These are phyloP conservation scores for Solanum aculeatissimum DNA, from an alignment of 305 asterid species.

Conservation along the genomic window DNA sequence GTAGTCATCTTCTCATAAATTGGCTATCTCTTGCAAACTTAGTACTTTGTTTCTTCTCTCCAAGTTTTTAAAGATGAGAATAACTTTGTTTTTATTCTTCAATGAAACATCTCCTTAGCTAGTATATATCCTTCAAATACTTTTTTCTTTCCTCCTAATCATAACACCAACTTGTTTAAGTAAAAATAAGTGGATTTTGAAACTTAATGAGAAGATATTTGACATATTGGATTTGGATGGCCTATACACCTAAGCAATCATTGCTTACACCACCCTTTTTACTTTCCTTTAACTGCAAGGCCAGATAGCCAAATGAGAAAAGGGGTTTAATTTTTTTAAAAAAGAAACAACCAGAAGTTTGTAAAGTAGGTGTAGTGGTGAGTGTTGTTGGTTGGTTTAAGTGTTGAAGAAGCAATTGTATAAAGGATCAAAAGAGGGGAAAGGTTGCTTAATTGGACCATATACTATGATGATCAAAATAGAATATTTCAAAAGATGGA, in stretches of 20 bases:
- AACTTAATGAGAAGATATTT: not conserved
- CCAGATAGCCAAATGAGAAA: not conserved
- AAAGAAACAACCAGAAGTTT: not conserved
- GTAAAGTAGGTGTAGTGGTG: conserved; percentile 5
- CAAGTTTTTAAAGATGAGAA: not conserved
- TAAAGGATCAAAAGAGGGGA: not conserved
- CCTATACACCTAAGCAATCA: conserved; percentile 24
- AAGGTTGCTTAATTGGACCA: not conserved
- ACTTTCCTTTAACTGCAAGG: conserved; percentile 53
- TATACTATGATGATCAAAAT: not conserved
- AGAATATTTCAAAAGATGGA: not conserved
- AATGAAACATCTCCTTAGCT: not conserved
- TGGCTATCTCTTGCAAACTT: not conserved
- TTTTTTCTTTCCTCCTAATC: not conserved
- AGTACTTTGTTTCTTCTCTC: not conserved
- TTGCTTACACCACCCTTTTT: conserved; percentile 14
- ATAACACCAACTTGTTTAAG: not conserved
- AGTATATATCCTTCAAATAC: not conserved
- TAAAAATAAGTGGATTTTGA: conserved; percentile 2
- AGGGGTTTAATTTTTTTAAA: not conserved
- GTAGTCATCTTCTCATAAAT: conserved; percentile 29
- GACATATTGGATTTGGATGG: conserved; percentile 12
- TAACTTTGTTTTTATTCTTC: not conserved
- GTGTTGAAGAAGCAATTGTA: not conserved
- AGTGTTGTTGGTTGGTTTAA: not conserved